Evolutionary conservation across 1,284 basidiomycete genomes (phyloP), one percentile per base, ranked within the genome.

Genomic region (Takashimella tepidaria): DNA sequence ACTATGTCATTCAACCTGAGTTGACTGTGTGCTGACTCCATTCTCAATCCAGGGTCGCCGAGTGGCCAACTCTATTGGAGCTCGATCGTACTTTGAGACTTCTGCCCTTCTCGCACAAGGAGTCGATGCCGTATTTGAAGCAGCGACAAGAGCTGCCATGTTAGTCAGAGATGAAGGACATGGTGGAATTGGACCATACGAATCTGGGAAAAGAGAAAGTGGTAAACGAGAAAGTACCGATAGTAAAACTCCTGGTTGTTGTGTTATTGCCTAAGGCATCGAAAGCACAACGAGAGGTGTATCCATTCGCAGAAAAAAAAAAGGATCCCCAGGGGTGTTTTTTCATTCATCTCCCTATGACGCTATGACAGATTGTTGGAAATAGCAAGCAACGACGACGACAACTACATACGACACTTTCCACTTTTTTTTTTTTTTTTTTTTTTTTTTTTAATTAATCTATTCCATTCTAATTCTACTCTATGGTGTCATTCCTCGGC

Each of bases 51-150:
- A 88, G 77, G 91, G 87, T 27, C 85, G 89, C 76, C 80, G 83
- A 45, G 86, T 89, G 16, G 89, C 89, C 5, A 79, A 80, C 43
- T 80, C 79, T 37, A 93, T 95, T 61, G 89, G 90, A 40, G 92
- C 92, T 21, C 82, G 89, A 24, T 87, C 84, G 42, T 97, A 95
- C 79, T 90, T 90, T 75, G 92, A 96, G 74, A 96, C 92, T 68
- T 91, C 88, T 2, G 88, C 92, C 21, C 79, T 96, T 50, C 85
- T 86, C 72, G 92, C 92, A 64, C 85, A 92, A 74, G 92, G 92
- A 45, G 92, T 96, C 12, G 92, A 96, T 75, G 88, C 92, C 62
- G 89, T 96, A 40, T 97, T 96, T 62, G 92, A 97, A 78, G 87
- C 89, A 0, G 92, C 92, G 25, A 96, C 92, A 19, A 81, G 92